Percentiles rank a stretch among this genome's conserved stretches.
Conservation (phyloP, 2,329 filamentous ascomycete species). For the Nemania diffusa region DNA sequence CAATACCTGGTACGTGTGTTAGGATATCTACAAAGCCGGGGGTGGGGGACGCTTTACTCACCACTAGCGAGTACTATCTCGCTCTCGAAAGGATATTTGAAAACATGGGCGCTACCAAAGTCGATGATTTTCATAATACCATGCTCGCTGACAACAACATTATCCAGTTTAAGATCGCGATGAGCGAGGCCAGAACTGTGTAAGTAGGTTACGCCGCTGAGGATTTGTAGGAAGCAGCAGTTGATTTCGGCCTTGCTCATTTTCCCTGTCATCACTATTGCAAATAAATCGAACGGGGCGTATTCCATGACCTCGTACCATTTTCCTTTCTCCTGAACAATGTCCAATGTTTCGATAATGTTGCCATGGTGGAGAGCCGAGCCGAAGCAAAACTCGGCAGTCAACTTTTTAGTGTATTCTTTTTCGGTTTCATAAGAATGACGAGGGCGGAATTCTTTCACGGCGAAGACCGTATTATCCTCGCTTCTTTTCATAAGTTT, state of each 20-base stretch:
- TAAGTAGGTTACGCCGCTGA: constrained; percentile 93
- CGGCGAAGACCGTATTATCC: constrained; percentile 93
- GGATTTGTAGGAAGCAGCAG: constrained; percentile 92
- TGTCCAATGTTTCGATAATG: constrained; percentile 97
- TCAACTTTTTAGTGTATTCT: constrained; percentile 98
- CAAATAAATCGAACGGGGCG: constrained; percentile 93
- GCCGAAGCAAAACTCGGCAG: constrained; percentile 97
- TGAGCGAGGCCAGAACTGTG: constrained; percentile 96
- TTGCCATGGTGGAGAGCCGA: constrained; percentile 98
- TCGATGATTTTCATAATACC: constrained; percentile 99
- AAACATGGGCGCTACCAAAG: constrained; percentile 96
- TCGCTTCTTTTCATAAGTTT: constrained; percentile 92
- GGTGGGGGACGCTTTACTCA: constrained; percentile 57
- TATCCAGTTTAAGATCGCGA: constrained; percentile 94
- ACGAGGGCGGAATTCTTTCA: constrained; percentile 93
- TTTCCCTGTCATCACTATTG: constrained; percentile 98
- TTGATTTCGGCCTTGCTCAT: constrained; percentile 92
- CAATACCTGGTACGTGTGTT: constrained; percentile 59
- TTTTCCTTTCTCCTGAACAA: constrained; percentile 90
- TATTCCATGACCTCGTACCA: constrained; percentile 99
- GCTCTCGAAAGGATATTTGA: constrained; percentile 95
- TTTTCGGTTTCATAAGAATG: constrained; percentile 94
- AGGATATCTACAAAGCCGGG: constrained; percentile 13
- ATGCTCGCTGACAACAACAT: constrained; percentile 94
- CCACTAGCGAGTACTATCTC: constrained; percentile 83